Evolutionary conservation across 371 early-diverging fungal genomes (phyloP).

Genomic region (Umbelopsis sp.): DNA sequence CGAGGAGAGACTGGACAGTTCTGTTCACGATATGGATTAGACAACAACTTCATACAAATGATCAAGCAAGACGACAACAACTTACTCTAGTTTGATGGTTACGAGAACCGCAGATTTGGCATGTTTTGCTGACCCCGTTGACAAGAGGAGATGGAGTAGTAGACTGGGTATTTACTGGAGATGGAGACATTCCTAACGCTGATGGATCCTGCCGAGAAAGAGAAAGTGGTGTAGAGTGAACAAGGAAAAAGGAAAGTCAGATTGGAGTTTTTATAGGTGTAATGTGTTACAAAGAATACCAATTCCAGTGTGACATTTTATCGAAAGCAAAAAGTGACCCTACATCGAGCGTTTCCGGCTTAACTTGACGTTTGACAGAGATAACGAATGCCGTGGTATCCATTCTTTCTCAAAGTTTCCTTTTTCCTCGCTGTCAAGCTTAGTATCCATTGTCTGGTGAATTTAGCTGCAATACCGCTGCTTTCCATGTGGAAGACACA

Average conservation of each 20-base stretch:
- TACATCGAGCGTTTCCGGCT: too few relatives aligned
- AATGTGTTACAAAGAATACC: too few relatives aligned
- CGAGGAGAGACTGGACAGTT: conserved; percentile 35
- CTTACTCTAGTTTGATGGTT: conserved; percentile 38
- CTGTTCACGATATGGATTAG: conserved; percentile 17
- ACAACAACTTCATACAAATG: neutral
- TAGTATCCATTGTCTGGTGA: too few relatives aligned
- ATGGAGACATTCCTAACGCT: neutral
- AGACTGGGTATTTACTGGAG: conserved; percentile 8
- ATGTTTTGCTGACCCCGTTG: conserved; percentile 18
- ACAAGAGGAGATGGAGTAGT: neutral
- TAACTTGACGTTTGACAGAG: too few relatives aligned
- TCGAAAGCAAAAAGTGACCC: too few relatives aligned
- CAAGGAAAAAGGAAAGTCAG: conserved; percentile 17
- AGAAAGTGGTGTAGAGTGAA: conserved; percentile 1
- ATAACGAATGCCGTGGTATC: too few relatives aligned
- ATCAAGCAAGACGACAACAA: neutral
- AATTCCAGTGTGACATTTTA: too few relatives aligned
- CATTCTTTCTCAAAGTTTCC: too few relatives aligned
- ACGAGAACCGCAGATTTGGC: conserved; percentile 34
- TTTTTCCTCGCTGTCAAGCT: too few relatives aligned
- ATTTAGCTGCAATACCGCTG: too few relatives aligned
- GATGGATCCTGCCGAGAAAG: conserved; percentile 12
- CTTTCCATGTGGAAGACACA: too few relatives aligned
- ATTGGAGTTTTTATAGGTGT: neutral